A percentile compares a stretch with the other conserved stretches of the same genome.
These are phyloP conservation scores for Cercospora sp. DNA, from an alignment of 2,329 filamentous ascomycete genomes.

Conservation along the genomic window DNA sequence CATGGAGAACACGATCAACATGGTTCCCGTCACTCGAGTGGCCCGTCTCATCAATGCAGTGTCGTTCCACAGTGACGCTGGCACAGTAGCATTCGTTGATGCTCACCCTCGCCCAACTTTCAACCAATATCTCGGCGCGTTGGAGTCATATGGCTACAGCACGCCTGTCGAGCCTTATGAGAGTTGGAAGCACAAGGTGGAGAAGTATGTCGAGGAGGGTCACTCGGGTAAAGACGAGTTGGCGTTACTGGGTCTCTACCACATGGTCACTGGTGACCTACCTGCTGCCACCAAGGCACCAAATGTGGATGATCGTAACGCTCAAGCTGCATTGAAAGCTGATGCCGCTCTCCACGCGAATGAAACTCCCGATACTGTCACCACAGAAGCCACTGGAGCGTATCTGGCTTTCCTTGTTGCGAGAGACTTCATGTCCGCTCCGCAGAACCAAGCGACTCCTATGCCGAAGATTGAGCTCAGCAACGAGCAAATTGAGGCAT, in stretches of 20 bases:
- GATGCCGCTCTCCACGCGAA: slow-evolving; percentile 58
- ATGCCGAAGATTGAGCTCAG: slow-evolving; percentile 51
- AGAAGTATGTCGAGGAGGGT: slow-evolving; percentile 64
- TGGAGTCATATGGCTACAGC: slow-evolving; percentile 72
- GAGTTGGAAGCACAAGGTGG: slow-evolving; percentile 67
- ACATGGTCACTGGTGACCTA: slow-evolving; percentile 71
- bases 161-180: slow-evolving; percentile 67
- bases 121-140: slow-evolving; percentile 71
- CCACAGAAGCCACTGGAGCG: slow-evolving; percentile 60
- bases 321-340: slow-evolving; percentile 62
- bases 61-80: slow-evolving; percentile 57
- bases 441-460: slow-evolving; percentile 34
- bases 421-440: slow-evolving; percentile 61
- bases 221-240: slow-evolving; percentile 64
- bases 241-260: slow-evolving; percentile 72
- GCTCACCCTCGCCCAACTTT: slow-evolving; percentile 75
- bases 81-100: slow-evolving; percentile 71
- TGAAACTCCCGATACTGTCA: slow-evolving; percentile 58
- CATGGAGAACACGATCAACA: slow-evolving; percentile 85
- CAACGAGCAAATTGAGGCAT: slow-evolving; percentile 50
- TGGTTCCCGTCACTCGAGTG: slow-evolving; percentile 83
- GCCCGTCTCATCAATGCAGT: slow-evolving; percentile 75
- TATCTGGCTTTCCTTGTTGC: slow-evolving; percentile 65
- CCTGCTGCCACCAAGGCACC: slow-evolving; percentile 69
- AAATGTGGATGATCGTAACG: slow-evolving; percentile 72